Percentiles rank a stretch among this genome's conserved stretches.
Evolutionary conservation across 208 protist genomes (phyloP).

Genomic region (Leishmania mexicana): DNA sequence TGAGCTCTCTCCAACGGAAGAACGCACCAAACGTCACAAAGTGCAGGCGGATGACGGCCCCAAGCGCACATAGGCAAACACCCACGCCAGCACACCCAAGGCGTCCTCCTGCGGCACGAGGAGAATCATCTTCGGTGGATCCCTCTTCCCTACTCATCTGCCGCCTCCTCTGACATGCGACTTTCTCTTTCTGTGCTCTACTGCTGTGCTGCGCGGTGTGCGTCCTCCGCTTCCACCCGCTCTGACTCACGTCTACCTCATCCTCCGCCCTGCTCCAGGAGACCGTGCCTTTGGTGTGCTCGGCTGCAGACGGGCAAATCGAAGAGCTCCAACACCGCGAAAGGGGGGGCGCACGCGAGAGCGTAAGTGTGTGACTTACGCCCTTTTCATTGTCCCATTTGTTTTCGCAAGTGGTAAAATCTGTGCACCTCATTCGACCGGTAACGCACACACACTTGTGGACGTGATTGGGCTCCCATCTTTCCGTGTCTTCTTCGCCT

Average conservation of each 20-base stretch:
- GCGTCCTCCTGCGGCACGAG: not conserved
- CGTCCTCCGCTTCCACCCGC: not conserved
- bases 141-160: not conserved
- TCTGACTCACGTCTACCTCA: not conserved
- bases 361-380: not conserved
- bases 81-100: not conserved
- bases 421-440: not conserved
- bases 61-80: not conserved
- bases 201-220: not conserved
- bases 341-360: not conserved
- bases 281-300: not conserved
- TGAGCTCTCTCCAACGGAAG: not conserved
- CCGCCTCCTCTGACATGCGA: not conserved
- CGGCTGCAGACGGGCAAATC: not conserved
- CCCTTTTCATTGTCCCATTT: not conserved
- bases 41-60: not conserved
- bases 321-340: not conserved
- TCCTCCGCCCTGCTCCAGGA: not conserved
- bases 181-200: not conserved
- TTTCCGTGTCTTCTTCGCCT: not conserved
- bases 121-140: not conserved
- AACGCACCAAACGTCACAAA: not conserved
- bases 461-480: not conserved
- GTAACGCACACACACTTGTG: not conserved
- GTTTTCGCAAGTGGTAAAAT: not conserved